These are phyloP conservation scores for Dianthus caryophyllus DNA, from an alignment of 148 eudicot genomes.

Conservation along the genomic window DNA sequence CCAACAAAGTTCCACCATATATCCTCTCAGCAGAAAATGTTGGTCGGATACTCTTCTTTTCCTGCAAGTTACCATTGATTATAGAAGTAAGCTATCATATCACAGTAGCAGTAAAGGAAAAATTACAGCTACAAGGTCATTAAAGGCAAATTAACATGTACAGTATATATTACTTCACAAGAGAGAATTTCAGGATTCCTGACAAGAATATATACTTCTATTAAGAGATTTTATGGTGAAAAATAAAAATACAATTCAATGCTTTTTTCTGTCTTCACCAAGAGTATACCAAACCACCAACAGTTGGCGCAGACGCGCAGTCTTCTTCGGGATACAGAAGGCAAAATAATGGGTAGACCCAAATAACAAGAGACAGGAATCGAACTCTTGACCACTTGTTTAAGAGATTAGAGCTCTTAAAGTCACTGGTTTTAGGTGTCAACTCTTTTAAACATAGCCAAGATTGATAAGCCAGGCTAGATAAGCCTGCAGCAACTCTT, in stretches of 20 bases:
- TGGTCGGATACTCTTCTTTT: slow-evolving; percentile 88
- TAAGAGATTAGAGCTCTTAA: too few relatives aligned
- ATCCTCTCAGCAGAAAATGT: slow-evolving; percentile 93
- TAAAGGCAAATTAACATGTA: not conserved
- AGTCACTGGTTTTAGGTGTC: too few relatives aligned
- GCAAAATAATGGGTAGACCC: too few relatives aligned
- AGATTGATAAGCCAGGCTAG: not conserved
- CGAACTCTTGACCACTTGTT: too few relatives aligned
- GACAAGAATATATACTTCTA: too few relatives aligned
- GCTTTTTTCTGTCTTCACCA: too few relatives aligned
- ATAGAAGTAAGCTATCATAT: slow-evolving; percentile 12
- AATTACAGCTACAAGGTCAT: not conserved
- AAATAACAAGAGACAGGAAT: too few relatives aligned
- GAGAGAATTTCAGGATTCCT: not conserved
- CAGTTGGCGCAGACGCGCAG: too few relatives aligned
- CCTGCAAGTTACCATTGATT: slow-evolving; percentile 46
- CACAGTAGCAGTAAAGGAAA: slow-evolving; percentile 2
- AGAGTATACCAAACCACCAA: too few relatives aligned
- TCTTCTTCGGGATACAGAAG: too few relatives aligned
- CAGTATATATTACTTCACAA: not conserved
- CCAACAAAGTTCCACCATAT: slow-evolving; percentile 81
- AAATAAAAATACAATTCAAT: not conserved
- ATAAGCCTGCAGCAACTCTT: not conserved
- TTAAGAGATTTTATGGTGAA: not conserved
- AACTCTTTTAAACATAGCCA: not conserved